Conservation (phyloP, 1,139 yeast genomes). For the Geotrichum bryndzae region DNA sequence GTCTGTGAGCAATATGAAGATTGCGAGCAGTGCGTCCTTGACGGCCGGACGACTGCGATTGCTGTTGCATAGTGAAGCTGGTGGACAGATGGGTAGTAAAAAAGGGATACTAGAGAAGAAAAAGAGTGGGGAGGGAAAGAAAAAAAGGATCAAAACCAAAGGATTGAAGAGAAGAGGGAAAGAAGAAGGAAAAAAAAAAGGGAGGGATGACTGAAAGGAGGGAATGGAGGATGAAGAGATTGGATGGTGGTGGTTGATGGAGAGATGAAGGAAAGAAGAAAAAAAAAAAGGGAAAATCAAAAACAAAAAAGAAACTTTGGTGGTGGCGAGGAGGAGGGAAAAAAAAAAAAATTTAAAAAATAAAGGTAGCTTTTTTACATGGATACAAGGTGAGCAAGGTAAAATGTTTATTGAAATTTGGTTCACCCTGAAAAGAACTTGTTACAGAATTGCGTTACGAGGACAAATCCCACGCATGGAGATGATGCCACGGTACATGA, state of each 20-base stretch:
- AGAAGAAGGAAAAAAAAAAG: background rate
- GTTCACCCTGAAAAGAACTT: background rate
- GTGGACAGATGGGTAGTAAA: no score
- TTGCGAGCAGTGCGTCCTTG: slow-evolving; percentile 26
- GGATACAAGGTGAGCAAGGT: background rate
- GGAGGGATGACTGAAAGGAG: background rate
- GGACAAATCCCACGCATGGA: no score
- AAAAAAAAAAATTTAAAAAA: background rate
- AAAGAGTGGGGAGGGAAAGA: background rate
- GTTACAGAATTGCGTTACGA: background rate
- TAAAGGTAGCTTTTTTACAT: background rate
- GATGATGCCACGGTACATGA: no score
- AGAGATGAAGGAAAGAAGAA: background rate
- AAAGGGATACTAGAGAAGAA: background rate
- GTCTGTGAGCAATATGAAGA: slow-evolving; percentile 85
- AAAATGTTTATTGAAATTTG: background rate
- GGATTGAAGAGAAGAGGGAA: background rate
- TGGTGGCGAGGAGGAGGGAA: background rate
- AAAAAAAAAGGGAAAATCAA: background rate
- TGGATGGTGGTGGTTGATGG: background rate
- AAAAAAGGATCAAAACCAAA: background rate
- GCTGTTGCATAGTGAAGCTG: slow-evolving; percentile 9
- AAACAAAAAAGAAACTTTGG: background rate
- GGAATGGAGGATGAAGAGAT: background rate
- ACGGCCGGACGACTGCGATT: slow-evolving; percentile 16